A percentile compares a stretch with the other conserved stretches of the same genome.
Conservation (phyloP, 495 filamentous ascomycete species). For the Aspergillus panamensis region DNA sequence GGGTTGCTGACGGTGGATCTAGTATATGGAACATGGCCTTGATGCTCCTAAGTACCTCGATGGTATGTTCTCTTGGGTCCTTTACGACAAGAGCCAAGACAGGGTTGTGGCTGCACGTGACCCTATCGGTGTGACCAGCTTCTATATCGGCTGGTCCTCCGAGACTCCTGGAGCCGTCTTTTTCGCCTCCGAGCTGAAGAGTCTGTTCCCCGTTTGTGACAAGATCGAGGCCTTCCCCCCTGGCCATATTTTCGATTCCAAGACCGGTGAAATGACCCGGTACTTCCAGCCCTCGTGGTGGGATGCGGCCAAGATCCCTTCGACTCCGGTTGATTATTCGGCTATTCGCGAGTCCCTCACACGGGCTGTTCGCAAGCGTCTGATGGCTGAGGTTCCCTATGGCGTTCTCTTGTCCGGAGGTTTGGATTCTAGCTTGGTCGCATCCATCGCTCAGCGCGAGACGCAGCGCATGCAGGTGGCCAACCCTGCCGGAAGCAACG, state of each 20-base stretch:
- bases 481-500: constrained; percentile 22
- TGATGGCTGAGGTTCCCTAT: constrained; percentile 99
- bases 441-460: constrained; percentile 91
- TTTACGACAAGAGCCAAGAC: constrained; percentile 91
- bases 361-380: constrained; percentile 86
- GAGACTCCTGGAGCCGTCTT: constrained; percentile 78
- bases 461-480: constrained; percentile 69
- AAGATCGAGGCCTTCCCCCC: constrained; percentile 92
- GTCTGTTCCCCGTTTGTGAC: constrained; percentile 88
- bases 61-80: constrained; percentile 99
- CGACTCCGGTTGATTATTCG: constrained; percentile 77
- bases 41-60: constrained; percentile 93
- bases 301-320: constrained; percentile 73
- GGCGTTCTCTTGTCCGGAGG: constrained; percentile 94
- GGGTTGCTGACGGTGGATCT: constrained; percentile 24
- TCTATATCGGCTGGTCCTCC: constrained; percentile 90
- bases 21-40: constrained; percentile 91
- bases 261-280: constrained; percentile 70
- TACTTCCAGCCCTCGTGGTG: constrained; percentile 95
- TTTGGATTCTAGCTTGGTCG: constrained; percentile 91
- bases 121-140: constrained; percentile 94
- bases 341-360: constrained; percentile 75
- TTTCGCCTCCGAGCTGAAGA: constrained; percentile 97
- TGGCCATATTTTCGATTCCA: constrained; percentile 92
- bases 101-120: constrained; percentile 91